phyloP scores from a whole-genome alignment of 345 rosid species.

The Sonneratia caseolaris region DNA sequence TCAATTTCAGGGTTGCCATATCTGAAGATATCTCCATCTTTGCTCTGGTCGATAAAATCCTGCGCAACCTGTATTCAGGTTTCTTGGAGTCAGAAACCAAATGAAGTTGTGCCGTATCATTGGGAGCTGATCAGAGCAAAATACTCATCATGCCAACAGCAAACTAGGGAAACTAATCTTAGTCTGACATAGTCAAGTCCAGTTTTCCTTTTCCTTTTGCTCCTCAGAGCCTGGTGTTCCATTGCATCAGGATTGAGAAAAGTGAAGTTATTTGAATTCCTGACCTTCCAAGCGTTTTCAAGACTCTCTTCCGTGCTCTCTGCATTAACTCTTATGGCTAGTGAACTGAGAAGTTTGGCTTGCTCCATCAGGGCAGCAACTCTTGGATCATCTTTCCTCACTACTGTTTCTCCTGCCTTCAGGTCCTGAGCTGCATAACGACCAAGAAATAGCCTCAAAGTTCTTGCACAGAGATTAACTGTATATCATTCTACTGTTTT shows the following conservation, averaged over 20 bases:
- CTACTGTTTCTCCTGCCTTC: slow-evolving; percentile 43
- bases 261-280: neutral
- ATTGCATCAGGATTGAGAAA: neutral
- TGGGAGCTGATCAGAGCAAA: neutral
- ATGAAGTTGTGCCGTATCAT: neutral
- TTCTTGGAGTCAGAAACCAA: neutral
- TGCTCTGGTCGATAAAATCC: slow-evolving; percentile 59
- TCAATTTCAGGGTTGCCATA: slow-evolving; percentile 46
- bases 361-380: slow-evolving; percentile 73
- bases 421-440: slow-evolving; percentile 34
- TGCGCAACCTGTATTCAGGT: slow-evolving; percentile 56
- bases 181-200: neutral
- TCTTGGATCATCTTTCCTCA: slow-evolving; percentile 78
- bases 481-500: neutral
- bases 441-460: slow-evolving; percentile 1
- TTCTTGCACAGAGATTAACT: neutral
- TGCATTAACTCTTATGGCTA: slow-evolving; percentile 56
- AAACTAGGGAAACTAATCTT: neutral
- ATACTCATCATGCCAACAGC: neutral
- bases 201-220: neutral
- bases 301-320: slow-evolving; percentile 79
- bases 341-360: slow-evolving; percentile 81
- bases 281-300: slow-evolving; percentile 96
- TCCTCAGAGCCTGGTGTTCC: too few species aligned
- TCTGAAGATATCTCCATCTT: slow-evolving; percentile 48